These are phyloP conservation scores for Tremellales sp. DNA, from an alignment of 1,284 basidiomycete genomes.

Conservation along the genomic window DNA sequence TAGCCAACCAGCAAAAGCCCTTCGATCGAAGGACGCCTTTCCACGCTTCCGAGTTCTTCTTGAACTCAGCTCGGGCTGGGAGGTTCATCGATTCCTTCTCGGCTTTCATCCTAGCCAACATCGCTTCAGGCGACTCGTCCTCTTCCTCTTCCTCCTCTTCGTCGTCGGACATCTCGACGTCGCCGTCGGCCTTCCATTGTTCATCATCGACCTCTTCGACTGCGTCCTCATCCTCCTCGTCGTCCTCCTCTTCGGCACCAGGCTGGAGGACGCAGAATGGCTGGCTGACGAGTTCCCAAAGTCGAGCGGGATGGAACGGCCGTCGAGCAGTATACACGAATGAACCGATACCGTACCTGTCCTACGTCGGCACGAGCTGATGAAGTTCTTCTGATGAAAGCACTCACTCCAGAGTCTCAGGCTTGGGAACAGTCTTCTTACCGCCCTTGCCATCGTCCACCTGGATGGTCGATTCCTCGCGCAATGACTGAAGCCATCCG, in stretches of 20 bases:
- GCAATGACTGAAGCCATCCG: slow-evolving; percentile 50
- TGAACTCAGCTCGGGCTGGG: slow-evolving; percentile 43
- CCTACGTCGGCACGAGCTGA: background rate
- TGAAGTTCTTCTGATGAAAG: background rate
- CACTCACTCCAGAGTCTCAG: slow-evolving; percentile 49
- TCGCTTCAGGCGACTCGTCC: slow-evolving; percentile 17
- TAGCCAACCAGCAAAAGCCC: slow-evolving; percentile 51
- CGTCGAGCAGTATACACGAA: slow-evolving; percentile 46
- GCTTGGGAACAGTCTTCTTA: slow-evolving; percentile 39
- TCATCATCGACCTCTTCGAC: slow-evolving; percentile 17
- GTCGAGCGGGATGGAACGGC: slow-evolving; percentile 50
- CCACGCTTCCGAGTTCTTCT: slow-evolving; percentile 44
- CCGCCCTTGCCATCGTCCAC: slow-evolving; percentile 22
- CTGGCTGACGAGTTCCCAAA: slow-evolving; percentile 49
- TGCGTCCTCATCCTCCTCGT: slow-evolving; percentile 20
- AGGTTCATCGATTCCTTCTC: slow-evolving; percentile 50
- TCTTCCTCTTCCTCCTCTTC: slow-evolving; percentile 34
- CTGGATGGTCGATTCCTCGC: slow-evolving; percentile 37
- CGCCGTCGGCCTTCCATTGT: slow-evolving; percentile 4
- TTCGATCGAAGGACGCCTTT: slow-evolving; percentile 49
- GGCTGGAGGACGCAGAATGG: slow-evolving; percentile 49
- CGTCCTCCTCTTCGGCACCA: slow-evolving; percentile 34
- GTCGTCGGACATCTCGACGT: slow-evolving; percentile 13
- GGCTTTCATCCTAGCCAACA: slow-evolving; percentile 17
- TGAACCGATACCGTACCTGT: slow-evolving; percentile 43